A percentile compares a stretch with the other conserved stretches of the same genome.
Conservation (phyloP, 352 stramenopile species). For the Globisporangium middletonii region DNA sequence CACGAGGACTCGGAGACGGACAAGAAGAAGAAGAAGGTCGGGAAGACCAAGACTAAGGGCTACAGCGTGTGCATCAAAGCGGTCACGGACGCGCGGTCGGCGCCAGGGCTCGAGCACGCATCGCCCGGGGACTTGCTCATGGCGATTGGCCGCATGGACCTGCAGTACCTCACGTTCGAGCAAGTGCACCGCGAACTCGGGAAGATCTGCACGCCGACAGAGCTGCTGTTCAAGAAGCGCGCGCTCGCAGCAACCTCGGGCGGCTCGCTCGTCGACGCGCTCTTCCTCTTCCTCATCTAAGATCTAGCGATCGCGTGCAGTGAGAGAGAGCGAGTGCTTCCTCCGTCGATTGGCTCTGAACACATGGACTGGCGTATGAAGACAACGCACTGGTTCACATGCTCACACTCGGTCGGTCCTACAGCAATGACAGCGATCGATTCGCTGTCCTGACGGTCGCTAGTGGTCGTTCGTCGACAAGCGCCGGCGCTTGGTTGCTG, state of each 20-base stretch:
- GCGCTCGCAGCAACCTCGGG: slow-evolving; percentile 22
- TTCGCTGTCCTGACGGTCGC: no score
- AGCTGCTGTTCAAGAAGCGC: slow-evolving; percentile 63
- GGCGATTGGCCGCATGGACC: slow-evolving; percentile 53
- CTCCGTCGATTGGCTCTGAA: background rate
- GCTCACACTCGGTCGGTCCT: no score
- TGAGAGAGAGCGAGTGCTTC: background rate
- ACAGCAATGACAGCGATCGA: no score
- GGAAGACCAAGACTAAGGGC: slow-evolving; percentile 54
- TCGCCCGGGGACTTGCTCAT: slow-evolving; percentile 58
- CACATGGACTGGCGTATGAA: background rate
- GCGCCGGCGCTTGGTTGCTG: slow-evolving; percentile 5
- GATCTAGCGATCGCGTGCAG: no score
- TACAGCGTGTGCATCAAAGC: slow-evolving; percentile 59
- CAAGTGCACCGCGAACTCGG: slow-evolving; percentile 43
- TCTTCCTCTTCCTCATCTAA: slow-evolving; percentile 58
- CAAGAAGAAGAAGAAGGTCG: slow-evolving; percentile 42
- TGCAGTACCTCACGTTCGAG: slow-evolving; percentile 60
- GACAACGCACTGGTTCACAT: background rate
- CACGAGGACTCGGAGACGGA: slow-evolving; percentile 32
- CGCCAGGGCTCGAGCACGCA: slow-evolving; percentile 46
- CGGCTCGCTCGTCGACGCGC: slow-evolving; percentile 45
- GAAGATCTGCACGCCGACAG: slow-evolving; percentile 36
- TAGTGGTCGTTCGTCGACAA: background rate
- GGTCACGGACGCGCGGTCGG: slow-evolving; percentile 40